Evolutionary conservation across 257 asterid genomes (phyloP).

Genomic region (Solanum piurae): DNA sequence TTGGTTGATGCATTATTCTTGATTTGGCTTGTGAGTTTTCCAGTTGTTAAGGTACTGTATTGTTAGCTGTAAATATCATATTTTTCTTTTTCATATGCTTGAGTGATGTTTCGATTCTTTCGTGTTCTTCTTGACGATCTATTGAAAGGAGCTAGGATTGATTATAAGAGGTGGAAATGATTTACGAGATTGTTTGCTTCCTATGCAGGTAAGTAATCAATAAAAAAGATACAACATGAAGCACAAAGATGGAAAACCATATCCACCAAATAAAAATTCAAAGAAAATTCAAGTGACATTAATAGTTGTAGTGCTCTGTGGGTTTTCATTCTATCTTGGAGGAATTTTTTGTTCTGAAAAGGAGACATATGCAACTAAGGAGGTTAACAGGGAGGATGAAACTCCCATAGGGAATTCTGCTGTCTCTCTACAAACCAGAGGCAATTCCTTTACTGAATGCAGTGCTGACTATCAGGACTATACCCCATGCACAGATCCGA

Average conservation of each 20-base stretch:
- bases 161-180: neutral
- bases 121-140: neutral
- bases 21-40: neutral
- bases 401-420: constrained; percentile 20
- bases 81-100: neutral
- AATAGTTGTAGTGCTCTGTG: constrained; percentile 63
- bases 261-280: constrained; percentile 45
- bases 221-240: constrained; percentile 41
- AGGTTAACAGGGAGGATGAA: constrained; percentile 9
- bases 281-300: constrained; percentile 52
- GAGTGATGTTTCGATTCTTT: neutral
- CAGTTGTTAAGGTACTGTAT: neutral
- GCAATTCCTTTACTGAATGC: constrained; percentile 60
- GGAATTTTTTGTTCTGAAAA: constrained; percentile 74
- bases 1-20: neutral
- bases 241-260: constrained; percentile 80
- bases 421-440: constrained; percentile 45
- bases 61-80: neutral
- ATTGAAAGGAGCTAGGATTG: neutral
- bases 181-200: neutral
- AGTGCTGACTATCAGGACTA: constrained; percentile 69
- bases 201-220: constrained; percentile 28
- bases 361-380: constrained; percentile 19
- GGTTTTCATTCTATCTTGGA: constrained; percentile 95
- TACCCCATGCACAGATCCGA: constrained; percentile 99